phyloP scores from a whole-genome alignment of 176 grass and related monocot genomes.

The Otatea glauca region DNA sequence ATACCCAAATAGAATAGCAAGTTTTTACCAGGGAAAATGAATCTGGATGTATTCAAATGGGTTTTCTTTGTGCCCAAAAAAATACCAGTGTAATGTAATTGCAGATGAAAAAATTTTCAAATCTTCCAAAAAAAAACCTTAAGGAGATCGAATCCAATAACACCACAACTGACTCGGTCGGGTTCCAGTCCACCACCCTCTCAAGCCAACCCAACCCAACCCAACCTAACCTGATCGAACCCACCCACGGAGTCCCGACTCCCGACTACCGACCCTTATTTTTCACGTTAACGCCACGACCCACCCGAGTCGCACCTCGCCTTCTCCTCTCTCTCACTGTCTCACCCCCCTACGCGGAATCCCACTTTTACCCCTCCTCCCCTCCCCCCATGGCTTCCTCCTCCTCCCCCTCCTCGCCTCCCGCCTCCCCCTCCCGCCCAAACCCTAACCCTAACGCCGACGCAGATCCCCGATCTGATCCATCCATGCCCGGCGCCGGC shows the following conservation, averaged over 20 bases:
- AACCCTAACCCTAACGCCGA: slow-evolving; percentile 48
- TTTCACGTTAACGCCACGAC: background rate
- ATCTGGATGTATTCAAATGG: no score
- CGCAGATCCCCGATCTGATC: slow-evolving; percentile 43
- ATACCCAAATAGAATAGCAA: no score
- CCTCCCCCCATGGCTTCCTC: slow-evolving; percentile 47
- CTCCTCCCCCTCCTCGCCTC: slow-evolving; percentile 48
- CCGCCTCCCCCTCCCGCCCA: slow-evolving; percentile 46
- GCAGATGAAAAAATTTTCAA: no score
- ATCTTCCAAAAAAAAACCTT: no score
- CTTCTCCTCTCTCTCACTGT: background rate
- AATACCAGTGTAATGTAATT: no score
- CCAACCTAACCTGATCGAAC: background rate
- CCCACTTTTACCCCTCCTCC: slow-evolving; percentile 62
- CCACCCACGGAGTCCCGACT: background rate
- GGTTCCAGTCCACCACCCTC: background rate
- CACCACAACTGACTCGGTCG: background rate
- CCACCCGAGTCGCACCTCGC: background rate
- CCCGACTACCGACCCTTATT: background rate
- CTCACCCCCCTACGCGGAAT: slow-evolving; percentile 36
- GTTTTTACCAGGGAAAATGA: no score
- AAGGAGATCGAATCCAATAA: no score
- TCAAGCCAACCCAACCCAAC: background rate
- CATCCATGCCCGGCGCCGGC: slow-evolving; percentile 35
- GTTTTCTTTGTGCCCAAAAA: no score